Conservation (phyloP, 1,284 basidiomycete species). For the Sutorius eximius region DNA sequence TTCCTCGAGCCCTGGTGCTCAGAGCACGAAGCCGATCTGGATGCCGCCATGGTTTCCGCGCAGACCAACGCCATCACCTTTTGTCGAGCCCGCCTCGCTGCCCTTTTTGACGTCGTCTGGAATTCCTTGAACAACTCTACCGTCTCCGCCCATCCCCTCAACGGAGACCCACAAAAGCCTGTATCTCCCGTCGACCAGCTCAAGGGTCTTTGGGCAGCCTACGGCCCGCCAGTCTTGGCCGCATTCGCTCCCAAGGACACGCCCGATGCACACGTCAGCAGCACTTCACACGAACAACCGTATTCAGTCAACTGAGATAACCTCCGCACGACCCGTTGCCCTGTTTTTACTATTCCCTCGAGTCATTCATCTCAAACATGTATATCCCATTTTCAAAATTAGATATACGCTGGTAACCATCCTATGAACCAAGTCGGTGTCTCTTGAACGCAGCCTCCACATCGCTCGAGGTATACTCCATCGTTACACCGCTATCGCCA, state of each 20-base stretch:
- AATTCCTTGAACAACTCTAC: conserved; percentile 42
- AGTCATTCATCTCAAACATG: conserved; percentile 4
- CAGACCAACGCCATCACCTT: conserved; percentile 55
- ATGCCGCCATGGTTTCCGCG: conserved; percentile 57
- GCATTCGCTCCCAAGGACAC: conserved; percentile 20
- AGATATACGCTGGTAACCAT: conserved; percentile 11
- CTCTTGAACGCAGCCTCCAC: conserved; percentile 76
- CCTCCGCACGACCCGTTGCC: not conserved
- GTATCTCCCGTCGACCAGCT: conserved; percentile 30
- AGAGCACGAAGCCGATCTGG: conserved; percentile 67
- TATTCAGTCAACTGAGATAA: conserved; percentile 16
- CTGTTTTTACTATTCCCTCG: not conserved
- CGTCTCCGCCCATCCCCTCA: conserved; percentile 26
- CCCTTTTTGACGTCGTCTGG: conserved; percentile 48
- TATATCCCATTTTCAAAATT: conserved; percentile 7
- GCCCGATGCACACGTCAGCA: conserved; percentile 11
- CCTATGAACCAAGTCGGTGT: conserved; percentile 52
- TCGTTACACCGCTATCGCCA: conserved; percentile 60
- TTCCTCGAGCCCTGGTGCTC: conserved; percentile 68
- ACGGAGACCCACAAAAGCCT: conserved; percentile 15
- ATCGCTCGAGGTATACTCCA: conserved; percentile 78
- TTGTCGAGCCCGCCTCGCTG: conserved; percentile 47
- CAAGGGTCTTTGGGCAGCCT: conserved; percentile 40
- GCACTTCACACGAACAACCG: not conserved
- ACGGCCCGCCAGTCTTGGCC: conserved; percentile 36